phyloP scores from a whole-genome alignment of 2,329 filamentous ascomycete species.

The Phialocephala sp. region DNA sequence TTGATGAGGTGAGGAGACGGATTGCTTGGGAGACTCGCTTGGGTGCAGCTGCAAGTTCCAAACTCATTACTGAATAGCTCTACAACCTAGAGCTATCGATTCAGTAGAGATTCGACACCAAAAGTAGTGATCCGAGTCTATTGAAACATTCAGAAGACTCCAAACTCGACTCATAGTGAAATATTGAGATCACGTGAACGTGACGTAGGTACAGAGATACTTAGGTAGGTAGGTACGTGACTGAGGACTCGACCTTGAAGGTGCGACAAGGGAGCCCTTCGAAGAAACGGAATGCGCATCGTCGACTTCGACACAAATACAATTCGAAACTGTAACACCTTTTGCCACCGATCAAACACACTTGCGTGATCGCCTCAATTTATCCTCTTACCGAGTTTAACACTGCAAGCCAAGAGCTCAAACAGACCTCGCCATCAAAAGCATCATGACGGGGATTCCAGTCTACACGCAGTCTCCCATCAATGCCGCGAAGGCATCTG shows the following conservation, averaged over 20 bases:
- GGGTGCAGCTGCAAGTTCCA: no score
- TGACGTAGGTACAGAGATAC: not conserved
- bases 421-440: conserved; percentile 3
- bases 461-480: conserved; percentile 66
- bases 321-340: not conserved
- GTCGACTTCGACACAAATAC: conserved; percentile 4
- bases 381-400: conserved; percentile 6
- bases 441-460: conserved; percentile 64
- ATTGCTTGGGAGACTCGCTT: not conserved
- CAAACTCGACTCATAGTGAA: not conserved
- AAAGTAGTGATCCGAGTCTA: no score
- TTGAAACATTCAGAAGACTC: not conserved
- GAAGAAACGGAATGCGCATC: not conserved
- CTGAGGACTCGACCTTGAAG: not conserved
- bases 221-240: not conserved
- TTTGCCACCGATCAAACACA: conserved; percentile 1
- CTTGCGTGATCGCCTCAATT: not conserved
- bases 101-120: no score
- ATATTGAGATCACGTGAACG: not conserved
- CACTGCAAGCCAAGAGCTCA: conserved; percentile 10
- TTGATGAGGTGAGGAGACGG: not conserved
- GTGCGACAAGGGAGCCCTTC: not conserved
- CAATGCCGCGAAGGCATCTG: conserved; percentile 57
- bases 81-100: no score
- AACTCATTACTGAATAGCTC: no score